Base-by-base conservation (phyloP, 2,329 filamentous ascomycete species). In the Apiospora hydei region DNA sequence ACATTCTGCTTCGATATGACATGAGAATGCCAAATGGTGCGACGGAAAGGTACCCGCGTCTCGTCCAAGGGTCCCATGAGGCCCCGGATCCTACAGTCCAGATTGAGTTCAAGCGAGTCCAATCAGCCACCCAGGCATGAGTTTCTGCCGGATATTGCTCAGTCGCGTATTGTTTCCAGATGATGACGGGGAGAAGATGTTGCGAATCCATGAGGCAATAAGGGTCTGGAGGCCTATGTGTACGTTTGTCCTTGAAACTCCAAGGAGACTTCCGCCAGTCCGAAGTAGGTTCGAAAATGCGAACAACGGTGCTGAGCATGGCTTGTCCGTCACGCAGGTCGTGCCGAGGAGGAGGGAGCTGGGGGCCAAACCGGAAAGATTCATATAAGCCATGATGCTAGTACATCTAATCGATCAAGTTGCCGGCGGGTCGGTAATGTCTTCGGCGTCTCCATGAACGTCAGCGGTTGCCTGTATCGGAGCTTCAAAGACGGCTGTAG, bases 1-100 rank as follows among this genome's bases (percentile, higher is more conserved):
- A 80, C 41, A 75, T 82, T 5, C 74, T 85, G 71, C 81, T 85
- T 5, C 83, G 78, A 10, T 84, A 84, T 70, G 82, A 85, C 26
- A 51, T 82, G n/a, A 75, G 74, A 43, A 78, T 80, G 72, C 74
- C 75, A 2, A 76, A 77, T 5, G 78, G 77, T 6, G 64, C 75
- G 49, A 76, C 71, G 38, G 74, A 76, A 66, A 72, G 76, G 11
- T 77, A 76, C 21, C 66, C 74, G 4, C 74, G 74, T 41, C n/a
- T 76, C 16, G 70, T 43, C 14, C 73, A 72, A 70, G 75, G 74
- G 26, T 66, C 71, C 1, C 51, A 72, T 21, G 64, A 70, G 1
- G 57, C 74, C 57, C 75, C 76, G 10, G 74, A 77, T 41, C 73
- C 76, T 1, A 76, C 73, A 7, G 74, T 76, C 72, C 71, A 74